Evolutionary conservation across 176 grass and related monocot species (phyloP).

Genomic region (Oryza glumipatula): DNA sequence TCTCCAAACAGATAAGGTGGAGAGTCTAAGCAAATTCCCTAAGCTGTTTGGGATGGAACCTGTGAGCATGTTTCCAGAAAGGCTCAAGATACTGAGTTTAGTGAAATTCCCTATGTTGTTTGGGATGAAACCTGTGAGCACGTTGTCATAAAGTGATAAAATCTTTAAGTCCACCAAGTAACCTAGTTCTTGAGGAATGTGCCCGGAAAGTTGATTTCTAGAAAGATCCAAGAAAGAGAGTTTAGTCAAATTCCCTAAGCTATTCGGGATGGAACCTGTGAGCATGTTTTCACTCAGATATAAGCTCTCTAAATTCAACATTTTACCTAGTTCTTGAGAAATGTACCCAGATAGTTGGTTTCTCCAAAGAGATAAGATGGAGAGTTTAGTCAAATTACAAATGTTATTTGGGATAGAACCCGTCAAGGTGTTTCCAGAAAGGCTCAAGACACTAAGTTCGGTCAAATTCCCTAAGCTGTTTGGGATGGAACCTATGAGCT

Average conservation of each 20-base stretch:
- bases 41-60: not conserved
- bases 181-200: not conserved
- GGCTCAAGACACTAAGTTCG: not conserved
- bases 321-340: not conserved
- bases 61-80: not conserved
- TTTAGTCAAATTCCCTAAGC: not conserved
- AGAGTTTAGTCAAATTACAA: not conserved
- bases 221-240: not conserved
- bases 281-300: not conserved
- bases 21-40: not conserved
- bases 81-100: too few species aligned
- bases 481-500: too few species aligned
- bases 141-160: not conserved
- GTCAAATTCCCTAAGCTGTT: not conserved
- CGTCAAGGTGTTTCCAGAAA: too few species aligned
- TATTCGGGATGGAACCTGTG: not conserved
- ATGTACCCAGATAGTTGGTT: not conserved
- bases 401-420: not conserved
- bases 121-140: not conserved
- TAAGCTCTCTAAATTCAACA: not conserved
- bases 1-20: rapidly evolving
- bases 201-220: not conserved
- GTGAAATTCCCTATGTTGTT: too few species aligned
- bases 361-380: too few species aligned
- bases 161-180: not conserved